Conservation (phyloP, 176 grass and related monocot species). For the Areca catechu region DNA sequence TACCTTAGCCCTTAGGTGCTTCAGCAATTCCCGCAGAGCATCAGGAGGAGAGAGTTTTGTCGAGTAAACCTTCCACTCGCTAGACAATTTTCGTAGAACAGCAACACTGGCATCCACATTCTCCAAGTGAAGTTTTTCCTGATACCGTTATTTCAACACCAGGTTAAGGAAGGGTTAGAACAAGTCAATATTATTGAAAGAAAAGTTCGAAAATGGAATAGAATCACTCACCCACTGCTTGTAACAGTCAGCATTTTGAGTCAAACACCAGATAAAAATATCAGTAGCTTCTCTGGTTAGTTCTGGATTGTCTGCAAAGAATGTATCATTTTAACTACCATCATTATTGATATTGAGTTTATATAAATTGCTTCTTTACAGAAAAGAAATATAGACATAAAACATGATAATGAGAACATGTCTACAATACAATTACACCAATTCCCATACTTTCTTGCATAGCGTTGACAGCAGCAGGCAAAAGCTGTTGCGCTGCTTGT, state of each 20-base stretch:
- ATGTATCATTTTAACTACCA: neutral
- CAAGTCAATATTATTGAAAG: too few species aligned
- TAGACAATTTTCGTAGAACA: constrained; percentile 48
- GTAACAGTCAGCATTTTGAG: constrained; percentile 68
- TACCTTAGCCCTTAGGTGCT: constrained; percentile 76
- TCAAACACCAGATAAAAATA: constrained; percentile 81
- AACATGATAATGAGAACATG: neutral
- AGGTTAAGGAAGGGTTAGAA: neutral
- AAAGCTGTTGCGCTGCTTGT: constrained; percentile 79
- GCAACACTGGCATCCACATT: constrained; percentile 65
- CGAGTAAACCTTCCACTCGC: constrained; percentile 68
- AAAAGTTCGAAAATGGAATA: neutral
- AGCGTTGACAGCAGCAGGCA: constrained; percentile 56
- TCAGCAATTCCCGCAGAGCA: constrained; percentile 55
- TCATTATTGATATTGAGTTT: too few species aligned
- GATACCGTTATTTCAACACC: neutral
- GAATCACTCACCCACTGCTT: constrained; percentile 72
- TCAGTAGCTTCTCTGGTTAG: constrained; percentile 59
- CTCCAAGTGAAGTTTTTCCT: constrained; percentile 22
- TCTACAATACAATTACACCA: too few species aligned
- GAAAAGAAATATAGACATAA: neutral
- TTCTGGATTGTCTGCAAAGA: constrained; percentile 66
- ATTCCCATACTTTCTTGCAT: constrained; percentile 80
- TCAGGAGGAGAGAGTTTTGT: constrained; percentile 48
- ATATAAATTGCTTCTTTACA: too few species aligned